phyloP scores from a whole-genome alignment of 257 asterid genomes.

The Linderniella brevidens region DNA sequence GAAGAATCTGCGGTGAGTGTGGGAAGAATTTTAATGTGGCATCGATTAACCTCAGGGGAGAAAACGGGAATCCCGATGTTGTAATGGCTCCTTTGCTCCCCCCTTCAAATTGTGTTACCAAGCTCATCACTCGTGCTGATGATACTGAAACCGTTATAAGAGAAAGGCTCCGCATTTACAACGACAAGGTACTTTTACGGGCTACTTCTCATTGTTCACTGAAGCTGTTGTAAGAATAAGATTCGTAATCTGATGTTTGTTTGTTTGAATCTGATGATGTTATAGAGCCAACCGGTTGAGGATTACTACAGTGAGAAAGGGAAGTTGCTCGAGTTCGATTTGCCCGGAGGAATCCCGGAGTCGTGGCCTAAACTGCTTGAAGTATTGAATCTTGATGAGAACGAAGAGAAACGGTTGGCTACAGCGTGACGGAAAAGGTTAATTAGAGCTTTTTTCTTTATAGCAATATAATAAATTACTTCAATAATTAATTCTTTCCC shows the following conservation, averaged over 20 bases:
- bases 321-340: constrained; percentile 59
- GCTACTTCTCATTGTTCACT: background rate
- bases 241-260: background rate
- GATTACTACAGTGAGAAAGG: constrained; percentile 55
- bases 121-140: constrained; percentile 86
- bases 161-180: constrained; percentile 65
- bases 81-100: constrained; percentile 86
- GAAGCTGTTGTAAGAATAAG: too few species aligned
- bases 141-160: constrained; percentile 74
- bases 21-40: constrained; percentile 95
- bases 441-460: too few species aligned
- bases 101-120: constrained; percentile 61
- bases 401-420: constrained; percentile 49
- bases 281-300: constrained; percentile 90
- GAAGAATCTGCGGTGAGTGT: constrained; percentile 82
- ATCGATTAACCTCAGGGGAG: constrained; percentile 55
- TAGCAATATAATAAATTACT: too few species aligned
- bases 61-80: constrained; percentile 77
- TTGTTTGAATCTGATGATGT: constrained; percentile 2
- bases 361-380: constrained; percentile 89
- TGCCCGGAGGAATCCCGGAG: constrained; percentile 90
- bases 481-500: too few species aligned
- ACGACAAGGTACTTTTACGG: constrained; percentile 54
- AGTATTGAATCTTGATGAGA: constrained; percentile 71
- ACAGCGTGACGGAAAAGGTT: constrained; percentile 25